These are phyloP conservation scores for Tetrapisispora pingtungensis DNA, from an alignment of 805 yeast species.

Conservation along the genomic window DNA sequence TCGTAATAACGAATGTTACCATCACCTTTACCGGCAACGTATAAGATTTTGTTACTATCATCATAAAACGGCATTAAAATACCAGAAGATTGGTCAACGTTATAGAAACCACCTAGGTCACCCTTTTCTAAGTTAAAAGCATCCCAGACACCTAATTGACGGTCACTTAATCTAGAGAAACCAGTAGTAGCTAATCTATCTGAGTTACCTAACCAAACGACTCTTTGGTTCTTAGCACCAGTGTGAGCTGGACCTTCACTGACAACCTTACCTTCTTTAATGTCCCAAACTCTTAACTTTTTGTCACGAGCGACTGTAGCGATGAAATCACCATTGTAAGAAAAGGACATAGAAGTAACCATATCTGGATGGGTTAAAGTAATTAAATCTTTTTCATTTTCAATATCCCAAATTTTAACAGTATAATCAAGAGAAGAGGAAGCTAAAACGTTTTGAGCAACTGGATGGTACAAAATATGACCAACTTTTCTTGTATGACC, in stretches of 20 bases:
- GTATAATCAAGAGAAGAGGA: constrained; percentile 86
- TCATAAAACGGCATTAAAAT: constrained; percentile 88
- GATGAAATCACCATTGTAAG: constrained; percentile 74
- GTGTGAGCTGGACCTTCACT: constrained; percentile 84
- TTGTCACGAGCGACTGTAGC: constrained; percentile 91
- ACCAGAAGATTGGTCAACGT: constrained; percentile 86
- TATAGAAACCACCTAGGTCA: constrained; percentile 80
- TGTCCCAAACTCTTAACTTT: constrained; percentile 84
- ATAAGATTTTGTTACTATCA: constrained; percentile 66
- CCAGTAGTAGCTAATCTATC: constrained; percentile 90
- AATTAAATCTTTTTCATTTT: constrained; percentile 55
- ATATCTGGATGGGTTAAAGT: constrained; percentile 81
- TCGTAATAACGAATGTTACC: constrained; percentile 94
- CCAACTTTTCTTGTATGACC: constrained; percentile 97
- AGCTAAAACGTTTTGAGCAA: constrained; percentile 77
- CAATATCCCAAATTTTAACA: constrained; percentile 84
- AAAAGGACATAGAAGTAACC: constrained; percentile 88
- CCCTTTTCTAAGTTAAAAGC: constrained; percentile 62
- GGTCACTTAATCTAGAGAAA: constrained; percentile 81
- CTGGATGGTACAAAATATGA: constrained; percentile 81
- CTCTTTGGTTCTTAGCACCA: constrained; percentile 86
- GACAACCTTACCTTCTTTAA: constrained; percentile 60
- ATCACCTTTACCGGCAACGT: constrained; percentile 95
- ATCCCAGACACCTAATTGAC: constrained; percentile 95
- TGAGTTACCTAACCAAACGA: constrained; percentile 81